A percentile compares a stretch with the other conserved stretches of the same genome.
Conservation (phyloP, 345 rosid species). For the Murraya paniculata region DNA sequence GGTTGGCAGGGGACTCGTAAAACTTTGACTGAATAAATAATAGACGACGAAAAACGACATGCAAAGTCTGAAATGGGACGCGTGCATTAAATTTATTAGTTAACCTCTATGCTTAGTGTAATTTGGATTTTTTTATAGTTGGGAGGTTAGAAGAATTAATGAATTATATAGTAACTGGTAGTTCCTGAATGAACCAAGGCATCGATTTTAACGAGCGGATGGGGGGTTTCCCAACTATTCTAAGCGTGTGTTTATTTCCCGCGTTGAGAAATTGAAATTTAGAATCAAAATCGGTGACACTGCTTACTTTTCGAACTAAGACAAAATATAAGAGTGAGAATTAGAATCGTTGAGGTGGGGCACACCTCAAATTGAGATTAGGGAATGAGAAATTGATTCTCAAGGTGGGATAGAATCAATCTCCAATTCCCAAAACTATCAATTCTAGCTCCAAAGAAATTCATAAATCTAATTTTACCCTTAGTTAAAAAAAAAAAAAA, state of each 20-base stretch:
- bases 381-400: too few relatives aligned
- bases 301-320: too few relatives aligned
- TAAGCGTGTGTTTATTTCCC: too few relatives aligned
- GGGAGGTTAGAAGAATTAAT: neutral
- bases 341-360: too few relatives aligned
- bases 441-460: too few relatives aligned
- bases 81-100: neutral
- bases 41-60: neutral
- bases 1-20: neutral
- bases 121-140: neutral
- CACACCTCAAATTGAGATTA: too few relatives aligned
- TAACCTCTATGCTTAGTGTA: neutral
- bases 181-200: neutral
- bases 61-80: neutral
- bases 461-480: too few relatives aligned
- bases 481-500: too few relatives aligned
- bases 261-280: too few relatives aligned
- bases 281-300: too few relatives aligned
- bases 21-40: neutral
- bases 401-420: too few relatives aligned
- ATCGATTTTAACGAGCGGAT: neutral
- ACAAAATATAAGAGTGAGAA: too few relatives aligned
- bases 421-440: fast-evolving
- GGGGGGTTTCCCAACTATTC: neutral
- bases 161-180: neutral